phyloP scores from a whole-genome alignment of 2,329 filamentous ascomycete species.

The Claviceps paspali region DNA sequence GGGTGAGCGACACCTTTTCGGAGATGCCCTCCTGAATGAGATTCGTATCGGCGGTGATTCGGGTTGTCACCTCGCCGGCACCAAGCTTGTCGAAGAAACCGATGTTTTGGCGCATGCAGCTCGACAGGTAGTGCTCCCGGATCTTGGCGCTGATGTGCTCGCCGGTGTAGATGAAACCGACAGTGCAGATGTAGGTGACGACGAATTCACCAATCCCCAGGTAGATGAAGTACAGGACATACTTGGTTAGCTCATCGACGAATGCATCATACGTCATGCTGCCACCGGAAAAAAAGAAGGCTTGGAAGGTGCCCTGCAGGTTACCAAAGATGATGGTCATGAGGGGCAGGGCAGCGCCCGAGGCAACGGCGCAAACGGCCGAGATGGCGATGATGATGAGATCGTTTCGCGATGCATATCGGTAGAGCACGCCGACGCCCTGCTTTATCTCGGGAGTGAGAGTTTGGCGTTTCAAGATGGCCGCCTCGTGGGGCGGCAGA shows the following conservation, averaged over 20 bases:
- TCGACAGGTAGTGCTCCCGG: constrained; percentile 37
- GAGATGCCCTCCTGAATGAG: constrained; percentile 44
- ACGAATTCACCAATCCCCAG: constrained; percentile 43
- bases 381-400: constrained; percentile 47
- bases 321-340: constrained; percentile 75
- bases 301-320: constrained; percentile 56
- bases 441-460: constrained; percentile 48
- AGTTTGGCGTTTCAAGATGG: constrained; percentile 54
- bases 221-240: constrained; percentile 45
- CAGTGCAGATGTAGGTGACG: constrained; percentile 41
- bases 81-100: constrained; percentile 41
- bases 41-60: constrained; percentile 43
- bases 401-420: constrained; percentile 54
- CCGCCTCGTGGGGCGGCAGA: constrained; percentile 48
- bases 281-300: constrained; percentile 36
- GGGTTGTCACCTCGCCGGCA: constrained; percentile 39
- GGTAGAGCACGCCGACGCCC: constrained; percentile 49
- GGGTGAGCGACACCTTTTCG: constrained; percentile 43
- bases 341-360: constrained; percentile 59
- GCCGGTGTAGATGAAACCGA: constrained; percentile 42
- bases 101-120: constrained; percentile 39
- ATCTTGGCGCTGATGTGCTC: constrained; percentile 41
- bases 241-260: constrained; percentile 38
- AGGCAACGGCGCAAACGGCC: constrained; percentile 49
- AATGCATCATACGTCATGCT: constrained; percentile 38